Evolutionary conservation across 2,329 filamentous ascomycete genomes (phyloP).

Genomic region (Tolypocladium nubicola): DNA sequence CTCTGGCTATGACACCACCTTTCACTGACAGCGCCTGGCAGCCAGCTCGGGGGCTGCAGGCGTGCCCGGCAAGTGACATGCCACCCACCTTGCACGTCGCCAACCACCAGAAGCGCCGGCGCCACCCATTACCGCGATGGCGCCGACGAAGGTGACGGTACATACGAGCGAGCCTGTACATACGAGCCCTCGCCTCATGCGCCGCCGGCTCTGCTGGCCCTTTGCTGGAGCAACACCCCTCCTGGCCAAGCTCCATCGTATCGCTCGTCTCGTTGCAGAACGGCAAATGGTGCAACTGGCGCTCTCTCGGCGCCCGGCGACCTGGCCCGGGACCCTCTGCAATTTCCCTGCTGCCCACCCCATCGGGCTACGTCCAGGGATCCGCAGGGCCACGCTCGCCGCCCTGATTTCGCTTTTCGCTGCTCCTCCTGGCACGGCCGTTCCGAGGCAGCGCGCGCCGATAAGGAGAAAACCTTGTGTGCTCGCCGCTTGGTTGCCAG

Average conservation of each 20-base stretch:
- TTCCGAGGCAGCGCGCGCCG: not conserved
- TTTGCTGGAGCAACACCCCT: not conserved
- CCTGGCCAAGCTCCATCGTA: not conserved
- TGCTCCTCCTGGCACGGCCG: not conserved
- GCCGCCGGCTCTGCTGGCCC: not conserved
- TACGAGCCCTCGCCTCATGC: not conserved
- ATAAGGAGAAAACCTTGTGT: no score
- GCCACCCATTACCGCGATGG: not conserved
- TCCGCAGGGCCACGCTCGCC: not conserved
- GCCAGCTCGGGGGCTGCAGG: not conserved
- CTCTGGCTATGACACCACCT: not conserved
- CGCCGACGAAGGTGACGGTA: not conserved
- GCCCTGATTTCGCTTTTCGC: not conserved
- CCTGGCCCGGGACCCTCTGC: conserved; percentile 3
- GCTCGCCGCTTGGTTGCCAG: not conserved
- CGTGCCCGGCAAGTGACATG: not conserved
- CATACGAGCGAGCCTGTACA: no score
- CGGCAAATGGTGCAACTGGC: not conserved
- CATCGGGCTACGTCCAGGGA: not conserved
- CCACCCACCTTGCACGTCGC: not conserved
- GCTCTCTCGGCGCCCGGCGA: not conserved
- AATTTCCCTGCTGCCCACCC: conserved; percentile 9
- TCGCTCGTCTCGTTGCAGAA: not conserved
- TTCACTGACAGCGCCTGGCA: not conserved
- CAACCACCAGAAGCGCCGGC: not conserved